phyloP scores from a whole-genome alignment of 805 yeast species.

The Ogataea glucozyma region DNA sequence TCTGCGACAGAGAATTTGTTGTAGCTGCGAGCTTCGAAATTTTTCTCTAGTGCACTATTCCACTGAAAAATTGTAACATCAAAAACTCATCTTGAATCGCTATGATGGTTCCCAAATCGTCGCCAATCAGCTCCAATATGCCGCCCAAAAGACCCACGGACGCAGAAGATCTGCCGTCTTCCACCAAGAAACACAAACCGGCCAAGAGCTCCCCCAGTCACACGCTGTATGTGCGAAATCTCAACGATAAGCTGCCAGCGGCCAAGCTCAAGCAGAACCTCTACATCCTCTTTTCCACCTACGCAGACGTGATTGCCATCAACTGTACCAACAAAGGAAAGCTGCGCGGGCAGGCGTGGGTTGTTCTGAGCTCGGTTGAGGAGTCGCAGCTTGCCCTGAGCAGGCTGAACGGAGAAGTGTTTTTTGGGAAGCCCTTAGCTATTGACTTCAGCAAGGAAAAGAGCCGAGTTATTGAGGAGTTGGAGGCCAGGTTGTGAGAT shows the following conservation, averaged over 20 bases:
- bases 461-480: conserved; percentile 27
- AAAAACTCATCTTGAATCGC: background rate
- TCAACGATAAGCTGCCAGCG: conserved; percentile 56
- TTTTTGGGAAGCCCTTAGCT: conserved; percentile 54
- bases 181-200: conserved; percentile 4
- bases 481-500: conserved; percentile 12
- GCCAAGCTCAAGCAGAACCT: conserved; percentile 50
- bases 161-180: background rate
- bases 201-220: conserved; percentile 21
- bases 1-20: background rate
- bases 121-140: background rate
- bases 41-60: too few relatives aligned
- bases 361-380: conserved; percentile 48
- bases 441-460: conserved; percentile 45
- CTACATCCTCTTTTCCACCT: conserved; percentile 58
- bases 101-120: background rate
- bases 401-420: conserved; percentile 44
- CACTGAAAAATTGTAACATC: background rate
- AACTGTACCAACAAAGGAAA: conserved; percentile 42
- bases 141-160: conserved; percentile 10
- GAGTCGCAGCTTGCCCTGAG: conserved; percentile 54
- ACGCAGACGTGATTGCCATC: conserved; percentile 64
- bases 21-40: background rate
- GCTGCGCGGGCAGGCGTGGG: conserved; percentile 68
- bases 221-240: conserved; percentile 60